Evolutionary conservation across 345 rosid species (phyloP).

Genomic region (Hirschfeldia incana): DNA sequence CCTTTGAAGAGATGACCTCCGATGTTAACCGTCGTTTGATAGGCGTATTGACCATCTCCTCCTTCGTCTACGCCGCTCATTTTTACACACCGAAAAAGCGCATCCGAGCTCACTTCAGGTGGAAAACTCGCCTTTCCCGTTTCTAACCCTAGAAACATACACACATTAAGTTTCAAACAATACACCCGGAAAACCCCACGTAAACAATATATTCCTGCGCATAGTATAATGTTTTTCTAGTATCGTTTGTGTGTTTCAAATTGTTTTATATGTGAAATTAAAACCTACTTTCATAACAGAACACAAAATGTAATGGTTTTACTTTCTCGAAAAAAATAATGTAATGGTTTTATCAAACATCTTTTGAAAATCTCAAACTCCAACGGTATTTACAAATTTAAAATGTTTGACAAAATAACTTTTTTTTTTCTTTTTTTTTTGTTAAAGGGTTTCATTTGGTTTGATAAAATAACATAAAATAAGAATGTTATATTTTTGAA

Average conservation of each 20-base stretch:
- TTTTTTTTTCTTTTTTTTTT: no score
- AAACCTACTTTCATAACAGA: neutral
- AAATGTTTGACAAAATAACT: neutral
- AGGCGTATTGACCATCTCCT: slow-evolving; percentile 76
- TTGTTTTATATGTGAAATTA: neutral
- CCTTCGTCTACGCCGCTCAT: slow-evolving; percentile 67
- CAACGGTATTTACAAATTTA: neutral
- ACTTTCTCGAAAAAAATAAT: neutral
- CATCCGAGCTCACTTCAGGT: slow-evolving; percentile 62
- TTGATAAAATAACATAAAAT: neutral
- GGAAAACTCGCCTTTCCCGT: slow-evolving; percentile 62
- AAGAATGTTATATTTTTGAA: neutral
- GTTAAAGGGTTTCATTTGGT: neutral
- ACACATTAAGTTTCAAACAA: slow-evolving; percentile 3
- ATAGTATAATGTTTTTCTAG: neutral
- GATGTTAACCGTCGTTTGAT: slow-evolving; percentile 81
- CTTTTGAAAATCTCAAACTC: neutral
- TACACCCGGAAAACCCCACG: neutral
- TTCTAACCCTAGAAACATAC: slow-evolving; percentile 61
- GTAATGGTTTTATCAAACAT: neutral
- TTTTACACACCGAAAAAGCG: slow-evolving; percentile 74
- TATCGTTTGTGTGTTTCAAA: neutral
- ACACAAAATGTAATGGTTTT: neutral
- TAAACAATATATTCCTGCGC: neutral
- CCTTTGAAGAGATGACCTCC: slow-evolving; percentile 93